Conservation (phyloP, 352 stramenopile species). For the Phytophthora megakarya region DNA sequence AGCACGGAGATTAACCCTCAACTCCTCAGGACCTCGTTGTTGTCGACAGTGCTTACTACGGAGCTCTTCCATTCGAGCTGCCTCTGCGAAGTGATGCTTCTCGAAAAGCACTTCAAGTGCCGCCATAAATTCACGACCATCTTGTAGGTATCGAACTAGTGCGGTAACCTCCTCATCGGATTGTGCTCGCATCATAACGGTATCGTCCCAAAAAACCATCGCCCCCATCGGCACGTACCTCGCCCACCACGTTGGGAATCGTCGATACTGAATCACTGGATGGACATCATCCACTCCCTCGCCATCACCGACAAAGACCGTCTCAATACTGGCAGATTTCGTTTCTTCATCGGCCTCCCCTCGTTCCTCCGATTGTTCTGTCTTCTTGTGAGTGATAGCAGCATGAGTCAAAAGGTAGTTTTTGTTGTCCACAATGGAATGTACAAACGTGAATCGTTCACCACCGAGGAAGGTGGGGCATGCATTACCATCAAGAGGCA, state of each 20-base stretch:
- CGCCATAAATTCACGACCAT: slow-evolving; percentile 47
- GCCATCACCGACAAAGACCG: slow-evolving; percentile 55
- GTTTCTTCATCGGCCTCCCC: slow-evolving; percentile 9
- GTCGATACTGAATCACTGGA: slow-evolving; percentile 43
- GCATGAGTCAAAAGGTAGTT: slow-evolving; percentile 66
- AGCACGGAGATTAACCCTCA: slow-evolving; percentile 41
- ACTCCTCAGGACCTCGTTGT: slow-evolving; percentile 48
- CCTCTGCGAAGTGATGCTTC: slow-evolving; percentile 79
- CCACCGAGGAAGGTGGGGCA: slow-evolving; percentile 53
- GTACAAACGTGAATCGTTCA: slow-evolving; percentile 64
- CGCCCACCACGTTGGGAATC: slow-evolving; percentile 62
- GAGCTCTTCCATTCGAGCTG: slow-evolving; percentile 71
- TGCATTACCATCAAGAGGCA: slow-evolving; percentile 50
- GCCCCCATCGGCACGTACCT: slow-evolving; percentile 66
- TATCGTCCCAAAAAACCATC: slow-evolving; percentile 76
- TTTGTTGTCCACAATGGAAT: slow-evolving; percentile 46
- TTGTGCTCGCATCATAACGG: slow-evolving; percentile 52
- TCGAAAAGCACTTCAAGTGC: slow-evolving; percentile 75
- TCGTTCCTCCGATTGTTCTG: background rate
- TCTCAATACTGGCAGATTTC: slow-evolving; percentile 42
- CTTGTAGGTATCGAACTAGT: slow-evolving; percentile 49
- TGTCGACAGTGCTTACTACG: slow-evolving; percentile 51
- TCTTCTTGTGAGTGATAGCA: slow-evolving; percentile 27
- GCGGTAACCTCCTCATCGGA: slow-evolving; percentile 57
- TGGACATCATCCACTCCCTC: slow-evolving; percentile 31